Conservation (phyloP, 768 basidiomycete species). For the Podaxis sp. region DNA sequence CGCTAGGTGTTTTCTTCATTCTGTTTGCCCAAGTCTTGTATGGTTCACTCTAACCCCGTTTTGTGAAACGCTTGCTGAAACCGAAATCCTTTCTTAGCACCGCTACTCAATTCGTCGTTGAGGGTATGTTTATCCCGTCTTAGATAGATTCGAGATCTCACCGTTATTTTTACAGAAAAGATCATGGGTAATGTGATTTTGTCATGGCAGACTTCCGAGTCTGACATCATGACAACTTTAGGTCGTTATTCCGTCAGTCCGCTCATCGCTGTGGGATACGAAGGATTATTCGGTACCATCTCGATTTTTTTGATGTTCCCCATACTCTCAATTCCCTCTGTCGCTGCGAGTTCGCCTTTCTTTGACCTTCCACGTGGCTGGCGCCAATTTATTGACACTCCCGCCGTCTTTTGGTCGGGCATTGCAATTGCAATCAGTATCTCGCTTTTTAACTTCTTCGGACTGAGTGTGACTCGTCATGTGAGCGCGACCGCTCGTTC, state of each 20-base stretch:
- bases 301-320: slow-evolving; percentile 80
- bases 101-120: slow-evolving; percentile 89
- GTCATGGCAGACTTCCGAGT: background rate
- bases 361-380: slow-evolving; percentile 91
- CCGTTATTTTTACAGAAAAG: slow-evolving; percentile 52
- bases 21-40: slow-evolving; percentile 94
- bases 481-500: slow-evolving; percentile 91
- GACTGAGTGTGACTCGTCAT: slow-evolving; percentile 86
- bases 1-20: slow-evolving; percentile 80
- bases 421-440: slow-evolving; percentile 75
- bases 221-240: slow-evolving; percentile 17
- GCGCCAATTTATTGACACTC: slow-evolving; percentile 81
- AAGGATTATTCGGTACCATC: slow-evolving; percentile 86
- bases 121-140: slow-evolving; percentile 36
- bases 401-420: slow-evolving; percentile 62
- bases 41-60: slow-evolving; percentile 25
- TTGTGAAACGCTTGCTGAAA: slow-evolving; percentile 13
- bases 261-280: slow-evolving; percentile 89
- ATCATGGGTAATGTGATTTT: slow-evolving; percentile 57
- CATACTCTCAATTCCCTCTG: slow-evolving; percentile 65
- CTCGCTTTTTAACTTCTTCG: slow-evolving; percentile 84
- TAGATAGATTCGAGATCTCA: slow-evolving; percentile 4
- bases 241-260: slow-evolving; percentile 79
- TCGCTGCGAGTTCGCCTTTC: slow-evolving; percentile 60
- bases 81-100: slow-evolving; percentile 45